These are phyloP conservation scores for Fusarium tricinctum DNA, from an alignment of 2,329 filamentous ascomycete genomes.

Conservation along the genomic window DNA sequence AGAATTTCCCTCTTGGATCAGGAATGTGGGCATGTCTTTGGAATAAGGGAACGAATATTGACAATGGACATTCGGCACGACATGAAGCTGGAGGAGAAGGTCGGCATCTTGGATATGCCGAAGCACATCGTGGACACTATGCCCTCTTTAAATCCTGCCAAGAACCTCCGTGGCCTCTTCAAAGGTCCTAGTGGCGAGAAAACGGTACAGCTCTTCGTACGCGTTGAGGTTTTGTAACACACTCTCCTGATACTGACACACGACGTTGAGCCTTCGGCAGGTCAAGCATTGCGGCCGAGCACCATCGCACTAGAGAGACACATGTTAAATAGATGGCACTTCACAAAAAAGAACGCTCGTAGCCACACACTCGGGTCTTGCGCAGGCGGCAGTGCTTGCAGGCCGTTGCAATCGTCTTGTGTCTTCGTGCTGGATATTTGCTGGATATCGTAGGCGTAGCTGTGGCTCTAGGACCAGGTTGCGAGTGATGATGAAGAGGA, in stretches of 20 bases:
- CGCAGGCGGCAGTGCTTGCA: background rate
- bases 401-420: background rate
- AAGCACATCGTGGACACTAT: background rate
- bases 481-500: background rate
- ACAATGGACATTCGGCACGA: background rate
- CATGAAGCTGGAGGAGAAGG: background rate
- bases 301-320: background rate
- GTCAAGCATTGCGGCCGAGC: background rate
- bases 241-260: background rate
- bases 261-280: background rate
- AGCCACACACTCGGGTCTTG: background rate
- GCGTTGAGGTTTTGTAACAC: background rate
- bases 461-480: background rate
- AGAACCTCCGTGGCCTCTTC: background rate
- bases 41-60: slow-evolving; percentile 11
- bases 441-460: too few relatives aligned
- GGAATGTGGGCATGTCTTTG: background rate
- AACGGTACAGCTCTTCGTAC: background rate
- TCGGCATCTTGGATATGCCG: background rate
- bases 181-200: background rate
- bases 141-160: background rate
- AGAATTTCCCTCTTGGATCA: background rate
- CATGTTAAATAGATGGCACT: background rate
- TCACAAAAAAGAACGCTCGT: background rate
- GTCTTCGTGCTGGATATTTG: background rate